Conservation (phyloP, 2,329 filamentous ascomycete species). For the Tolypocladium cylindrosporum region DNA sequence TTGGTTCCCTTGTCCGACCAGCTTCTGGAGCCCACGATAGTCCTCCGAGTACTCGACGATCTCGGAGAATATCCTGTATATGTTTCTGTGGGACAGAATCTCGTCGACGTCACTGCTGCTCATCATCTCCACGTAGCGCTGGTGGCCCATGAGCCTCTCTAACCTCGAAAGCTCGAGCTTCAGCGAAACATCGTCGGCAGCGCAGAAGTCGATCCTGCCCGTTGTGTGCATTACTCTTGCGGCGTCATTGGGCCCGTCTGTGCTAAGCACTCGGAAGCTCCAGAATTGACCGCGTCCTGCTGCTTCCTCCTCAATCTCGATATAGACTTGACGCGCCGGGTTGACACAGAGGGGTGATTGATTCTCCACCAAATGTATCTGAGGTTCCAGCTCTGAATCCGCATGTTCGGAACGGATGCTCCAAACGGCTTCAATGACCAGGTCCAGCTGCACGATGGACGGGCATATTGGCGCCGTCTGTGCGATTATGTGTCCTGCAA, state of each 20-base stretch:
- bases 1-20: background rate
- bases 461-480: conserved; percentile 28
- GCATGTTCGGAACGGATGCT: conserved; percentile 17
- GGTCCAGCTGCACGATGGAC: conserved; percentile 18
- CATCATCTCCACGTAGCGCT: conserved; percentile 19
- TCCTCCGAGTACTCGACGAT: background rate
- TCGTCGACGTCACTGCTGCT: conserved; percentile 16
- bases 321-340: conserved; percentile 14
- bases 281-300: background rate
- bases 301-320: conserved; percentile 10
- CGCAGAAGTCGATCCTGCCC: background rate
- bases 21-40: background rate
- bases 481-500: conserved; percentile 28
- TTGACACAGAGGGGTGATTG: conserved; percentile 11
- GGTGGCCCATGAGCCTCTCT: conserved; percentile 16
- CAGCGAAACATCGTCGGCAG: background rate
- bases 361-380: conserved; percentile 17
- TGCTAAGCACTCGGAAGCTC: conserved; percentile 1
- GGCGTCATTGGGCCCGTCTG: background rate
- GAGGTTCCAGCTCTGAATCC: conserved; percentile 12
- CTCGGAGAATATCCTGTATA: background rate
- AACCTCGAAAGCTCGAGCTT: conserved; percentile 1
- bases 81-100: conserved; percentile 10
- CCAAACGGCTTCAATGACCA: conserved; percentile 20
- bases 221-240: background rate